Evolutionary conservation across 805 yeast species (phyloP), one percentile per base, ranked within the genome.

Genomic region (Lipomyces spencermartinsiae): DNA sequence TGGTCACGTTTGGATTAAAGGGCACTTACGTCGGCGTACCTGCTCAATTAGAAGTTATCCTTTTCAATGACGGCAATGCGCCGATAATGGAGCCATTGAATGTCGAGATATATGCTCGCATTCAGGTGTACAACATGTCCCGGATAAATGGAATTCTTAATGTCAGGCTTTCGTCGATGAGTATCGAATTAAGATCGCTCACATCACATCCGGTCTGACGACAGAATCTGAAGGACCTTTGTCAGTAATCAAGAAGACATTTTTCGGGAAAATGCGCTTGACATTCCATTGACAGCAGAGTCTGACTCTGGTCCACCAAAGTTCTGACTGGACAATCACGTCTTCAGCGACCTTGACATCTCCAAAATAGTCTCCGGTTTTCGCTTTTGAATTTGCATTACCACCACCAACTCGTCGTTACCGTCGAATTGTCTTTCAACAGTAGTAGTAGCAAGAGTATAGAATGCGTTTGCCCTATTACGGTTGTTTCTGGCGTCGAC

Each of bases 11-110:
- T 59, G 49, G 64, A 10, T 53, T 60, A 37, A 65, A 59, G 51
- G 25, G 61, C 25, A 65, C 58, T 62, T 57, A 51, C 16, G 64
- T 65, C 56, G 61, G 61, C n/a, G 68, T 65, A 19, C 64, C 64
- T 7, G 29, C 61, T 12, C 58, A 58, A 10, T 53, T 46, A 8
- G 51, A 34, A 9, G 25, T 57, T 22, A 56, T 39, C 8, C 22
- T 61, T 29, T 22, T 31, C n/a, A 59, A 62, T 31, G 35, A 60
- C 25, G 61, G 62, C 9, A 14, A 46, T 0, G 22, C 61, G 10
- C 55, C 60, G 8, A 58, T 60, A 1, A 31, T 51, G 33, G 51
- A 29, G 10, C 68, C 64, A 19, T 65, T 65, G 34, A 22, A 54
- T 7, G 19, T 57, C n/a, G 54, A 57, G 22, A 31, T 65, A 14